Evolutionary conservation across 2,329 filamentous ascomycete genomes (phyloP).

Genomic region (Pseudocercospora ulei): DNA sequence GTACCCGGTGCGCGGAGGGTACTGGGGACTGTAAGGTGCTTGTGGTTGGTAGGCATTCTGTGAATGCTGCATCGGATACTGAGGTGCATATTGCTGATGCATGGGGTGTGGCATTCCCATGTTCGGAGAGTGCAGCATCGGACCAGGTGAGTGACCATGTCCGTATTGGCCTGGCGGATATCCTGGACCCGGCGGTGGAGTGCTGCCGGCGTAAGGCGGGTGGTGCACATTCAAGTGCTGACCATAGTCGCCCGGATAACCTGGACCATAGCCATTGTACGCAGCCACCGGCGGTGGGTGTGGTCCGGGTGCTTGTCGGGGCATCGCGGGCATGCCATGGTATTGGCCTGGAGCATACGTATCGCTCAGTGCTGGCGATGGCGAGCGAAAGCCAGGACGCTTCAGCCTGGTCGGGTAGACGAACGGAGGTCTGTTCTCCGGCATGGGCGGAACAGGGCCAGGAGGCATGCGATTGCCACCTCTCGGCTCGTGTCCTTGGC

Average conservation of each 20-base stretch:
- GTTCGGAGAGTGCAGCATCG: constrained; percentile 22
- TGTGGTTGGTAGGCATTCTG: constrained; percentile 12
- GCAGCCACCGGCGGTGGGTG: constrained; percentile 25
- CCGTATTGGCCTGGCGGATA: constrained; percentile 28
- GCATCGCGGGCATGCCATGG: constrained; percentile 26
- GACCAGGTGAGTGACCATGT: constrained; percentile 23
- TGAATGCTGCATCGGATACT: constrained; percentile 21
- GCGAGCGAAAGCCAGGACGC: constrained; percentile 37
- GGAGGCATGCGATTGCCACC: constrained; percentile 29
- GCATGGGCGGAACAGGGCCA: constrained; percentile 29
- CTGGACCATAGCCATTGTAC: constrained; percentile 29
- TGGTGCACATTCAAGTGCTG: constrained; percentile 26
- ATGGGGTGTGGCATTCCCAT: constrained; percentile 21
- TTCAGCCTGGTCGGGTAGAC: constrained; percentile 38
- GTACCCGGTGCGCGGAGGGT: constrained; percentile 23
- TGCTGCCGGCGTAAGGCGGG: constrained; percentile 25
- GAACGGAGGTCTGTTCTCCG: constrained; percentile 36
- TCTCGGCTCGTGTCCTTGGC: constrained; percentile 34
- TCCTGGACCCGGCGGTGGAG: constrained; percentile 19
- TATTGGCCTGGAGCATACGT: constrained; percentile 27
- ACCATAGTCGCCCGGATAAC: constrained; percentile 25
- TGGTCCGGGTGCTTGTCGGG: constrained; percentile 20
- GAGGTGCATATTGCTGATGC: constrained; percentile 19
- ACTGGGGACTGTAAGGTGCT: constrained; percentile 16
- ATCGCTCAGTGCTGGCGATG: constrained; percentile 41